Base-by-base conservation (phyloP, 495 filamentous ascomycete genomes). In the Hypoxylon subgilvum region DNA sequence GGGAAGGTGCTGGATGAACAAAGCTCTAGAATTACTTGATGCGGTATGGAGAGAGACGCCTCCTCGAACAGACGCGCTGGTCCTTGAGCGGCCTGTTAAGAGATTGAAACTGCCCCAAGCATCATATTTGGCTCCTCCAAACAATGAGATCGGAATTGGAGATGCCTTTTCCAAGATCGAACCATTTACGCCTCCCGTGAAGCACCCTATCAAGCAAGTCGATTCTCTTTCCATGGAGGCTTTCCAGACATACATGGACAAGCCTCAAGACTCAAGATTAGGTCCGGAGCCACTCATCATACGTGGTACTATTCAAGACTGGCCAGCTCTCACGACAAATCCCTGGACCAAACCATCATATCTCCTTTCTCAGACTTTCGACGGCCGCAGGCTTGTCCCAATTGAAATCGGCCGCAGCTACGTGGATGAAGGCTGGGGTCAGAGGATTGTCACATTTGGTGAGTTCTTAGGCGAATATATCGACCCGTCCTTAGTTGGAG, bases 331-430 rank as follows among this genome's bases (percentile, higher is more conserved):
- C n/a, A 80, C 79, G 12, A 76, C 77, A 0, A 76, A 80, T 7
- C 79, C 84, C 0, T 99, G 94, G 94, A 79, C 76, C 17, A 84
- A 79, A 3, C 86, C 86, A 0, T 75, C 80, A 2, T 97, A 97
- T 69, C 85, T 96, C 60, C 75, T 90, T 16, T 77, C 82, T 4
- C 83, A 79, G 36, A 97, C 94, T 0, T 82, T 96, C 34, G 78
- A 74, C 7, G 94, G 95, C 1, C 78, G 84, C 18, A 80, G 94
- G 32, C 81, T 96, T 1, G 86, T 97, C 1, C 94, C 94, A 0
- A 79, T 97, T 10, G 94, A 99, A 68, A 67, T 96, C n/a, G 94
- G 94, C 5, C 76, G 89, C 40, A 90, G 85, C 57, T 99, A 99
- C 62, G 92, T 91, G 6, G 89, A 94, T 54, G 83, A 82, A 16